phyloP scores from a whole-genome alignment of 179 eudicot genomes.

The Beta corolliflora region DNA sequence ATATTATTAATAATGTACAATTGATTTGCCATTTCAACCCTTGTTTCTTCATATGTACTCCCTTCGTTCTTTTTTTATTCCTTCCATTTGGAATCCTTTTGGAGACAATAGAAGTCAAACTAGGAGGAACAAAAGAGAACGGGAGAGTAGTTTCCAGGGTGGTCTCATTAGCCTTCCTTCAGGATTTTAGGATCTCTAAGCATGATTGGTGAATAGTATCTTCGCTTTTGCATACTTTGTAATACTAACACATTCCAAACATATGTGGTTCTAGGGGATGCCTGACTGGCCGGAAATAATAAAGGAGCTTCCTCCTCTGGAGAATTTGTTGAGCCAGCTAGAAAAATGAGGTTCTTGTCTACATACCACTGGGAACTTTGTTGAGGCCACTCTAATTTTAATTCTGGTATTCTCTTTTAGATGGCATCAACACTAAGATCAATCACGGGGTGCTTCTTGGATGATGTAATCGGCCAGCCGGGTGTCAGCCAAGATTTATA shows the following conservation, averaged over 20 bases:
- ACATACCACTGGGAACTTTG: neutral
- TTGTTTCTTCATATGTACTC: too few relatives aligned
- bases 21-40: too few relatives aligned
- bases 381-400: neutral
- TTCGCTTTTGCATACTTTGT: neutral
- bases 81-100: too few relatives aligned
- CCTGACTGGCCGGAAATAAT: constrained; percentile 91
- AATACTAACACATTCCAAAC: neutral
- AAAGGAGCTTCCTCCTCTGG: constrained; percentile 84
- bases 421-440: neutral
- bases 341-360: constrained; percentile 58
- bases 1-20: too few relatives aligned
- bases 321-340: constrained; percentile 79
- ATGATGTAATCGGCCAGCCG: too few relatives aligned
- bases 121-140: too few relatives aligned
- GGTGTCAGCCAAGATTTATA: neutral
- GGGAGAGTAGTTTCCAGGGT: too few relatives aligned
- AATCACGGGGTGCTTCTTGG: neutral
- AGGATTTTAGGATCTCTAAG: neutral
- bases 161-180: too few relatives aligned
- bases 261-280: constrained; percentile 64
- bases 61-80: too few relatives aligned
- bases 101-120: too few relatives aligned
- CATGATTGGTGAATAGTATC: neutral
- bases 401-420: neutral